phyloP scores from a whole-genome alignment of 495 filamentous ascomycete species.

The Tuber microsphaerosporum region DNA sequence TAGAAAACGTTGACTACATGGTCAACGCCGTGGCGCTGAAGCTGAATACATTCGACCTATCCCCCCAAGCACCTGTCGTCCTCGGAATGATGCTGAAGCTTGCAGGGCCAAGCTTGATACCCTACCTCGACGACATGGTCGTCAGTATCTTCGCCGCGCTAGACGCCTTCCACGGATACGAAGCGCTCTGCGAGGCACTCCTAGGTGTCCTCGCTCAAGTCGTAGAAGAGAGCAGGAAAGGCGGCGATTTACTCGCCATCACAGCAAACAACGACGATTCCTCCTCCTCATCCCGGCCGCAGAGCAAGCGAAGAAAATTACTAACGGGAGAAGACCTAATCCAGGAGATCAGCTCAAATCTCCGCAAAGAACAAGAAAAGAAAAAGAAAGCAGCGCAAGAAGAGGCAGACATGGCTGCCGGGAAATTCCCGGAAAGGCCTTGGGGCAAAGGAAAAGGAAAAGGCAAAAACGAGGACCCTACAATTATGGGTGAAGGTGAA shows the following conservation, averaged over 20 bases:
- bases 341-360: conserved; percentile 32
- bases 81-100: conserved; percentile 90
- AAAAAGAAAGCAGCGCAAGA: conserved; percentile 31
- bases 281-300: background rate
- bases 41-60: conserved; percentile 83
- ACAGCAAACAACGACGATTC: conserved; percentile 30
- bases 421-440: conserved; percentile 26
- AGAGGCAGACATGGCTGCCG: conserved; percentile 18
- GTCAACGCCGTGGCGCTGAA: conserved; percentile 85
- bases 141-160: conserved; percentile 82
- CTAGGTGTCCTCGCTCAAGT: conserved; percentile 75
- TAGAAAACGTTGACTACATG: conserved; percentile 94
- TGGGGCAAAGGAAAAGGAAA: conserved; percentile 25
- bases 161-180: conserved; percentile 89
- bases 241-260: conserved; percentile 53
- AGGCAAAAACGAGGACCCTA: background rate
- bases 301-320: conserved; percentile 24
- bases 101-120: conserved; percentile 71
- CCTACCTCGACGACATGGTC: conserved; percentile 85
- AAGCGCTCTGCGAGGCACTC: conserved; percentile 71
- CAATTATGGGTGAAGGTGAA: background rate
- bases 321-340: conserved; percentile 41
- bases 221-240: conserved; percentile 70
- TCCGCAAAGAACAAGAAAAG: background rate
- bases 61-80: conserved; percentile 82